Evolutionary conservation across 257 asterid species (phyloP).

Genomic region (Fraxinus cuspidata): DNA sequence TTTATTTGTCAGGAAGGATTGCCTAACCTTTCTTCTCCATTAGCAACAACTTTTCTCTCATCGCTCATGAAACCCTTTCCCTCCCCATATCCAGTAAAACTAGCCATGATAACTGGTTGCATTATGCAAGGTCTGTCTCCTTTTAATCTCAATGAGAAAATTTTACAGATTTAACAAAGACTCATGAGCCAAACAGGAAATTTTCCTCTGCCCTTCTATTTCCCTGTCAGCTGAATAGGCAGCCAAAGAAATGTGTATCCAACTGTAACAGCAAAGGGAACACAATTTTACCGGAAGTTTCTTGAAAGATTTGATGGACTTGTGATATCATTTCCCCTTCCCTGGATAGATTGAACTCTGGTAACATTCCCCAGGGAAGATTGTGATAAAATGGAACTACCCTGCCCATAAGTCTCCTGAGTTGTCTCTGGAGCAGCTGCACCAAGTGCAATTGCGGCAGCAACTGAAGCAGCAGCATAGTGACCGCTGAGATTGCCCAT

Average conservation of each 20-base stretch:
- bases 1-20: neutral
- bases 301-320: constrained; percentile 60
- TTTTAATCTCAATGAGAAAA: constrained; percentile 12
- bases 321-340: constrained; percentile 69
- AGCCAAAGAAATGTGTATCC: constrained; percentile 6
- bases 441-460: constrained; percentile 97
- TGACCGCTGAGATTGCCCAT: constrained; percentile 91
- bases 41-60: constrained; percentile 7
- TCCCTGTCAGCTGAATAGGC: neutral
- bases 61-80: neutral
- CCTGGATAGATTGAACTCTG: constrained; percentile 45
- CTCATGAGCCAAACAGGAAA: neutral
- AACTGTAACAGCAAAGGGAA: constrained; percentile 25
- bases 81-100: constrained; percentile 7
- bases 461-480: constrained; percentile 97
- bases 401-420: constrained; percentile 54
- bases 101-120: constrained; percentile 7
- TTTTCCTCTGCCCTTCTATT: neutral
- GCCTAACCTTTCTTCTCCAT: neutral
- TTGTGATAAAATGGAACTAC: constrained; percentile 48
- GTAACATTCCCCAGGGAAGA: constrained; percentile 48
- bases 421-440: constrained; percentile 75
- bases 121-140: constrained; percentile 16
- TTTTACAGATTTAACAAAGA: constrained; percentile 12
- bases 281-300: constrained; percentile 66